Conservation (phyloP, 1,139 yeast species). For the Lodderomyces orthopsilosis region DNA sequence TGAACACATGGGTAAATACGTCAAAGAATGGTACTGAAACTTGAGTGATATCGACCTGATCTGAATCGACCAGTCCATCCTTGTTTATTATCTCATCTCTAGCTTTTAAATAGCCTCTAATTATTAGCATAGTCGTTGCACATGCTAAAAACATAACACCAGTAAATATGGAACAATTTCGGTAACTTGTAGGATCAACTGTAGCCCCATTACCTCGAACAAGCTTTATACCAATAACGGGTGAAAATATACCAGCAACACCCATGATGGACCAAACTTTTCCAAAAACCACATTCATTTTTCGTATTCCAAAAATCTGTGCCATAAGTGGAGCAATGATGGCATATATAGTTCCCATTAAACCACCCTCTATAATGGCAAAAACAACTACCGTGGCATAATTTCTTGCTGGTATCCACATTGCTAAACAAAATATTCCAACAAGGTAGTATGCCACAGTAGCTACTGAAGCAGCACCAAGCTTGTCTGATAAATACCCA, state of each 20-base stretch:
- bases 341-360: conserved; percentile 31
- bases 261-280: conserved; percentile 50
- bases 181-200: conserved; percentile 44
- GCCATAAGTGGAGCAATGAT: conserved; percentile 31
- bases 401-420: conserved; percentile 38
- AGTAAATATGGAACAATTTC: conserved; percentile 50
- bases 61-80: conserved; percentile 19
- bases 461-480: conserved; percentile 41
- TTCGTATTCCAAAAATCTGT: conserved; percentile 45
- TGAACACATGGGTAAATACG: conserved; percentile 17
- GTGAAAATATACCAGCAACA: conserved; percentile 46
- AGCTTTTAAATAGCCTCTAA: conserved; percentile 50
- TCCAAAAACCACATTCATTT: conserved; percentile 48
- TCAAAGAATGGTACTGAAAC: conserved; percentile 18
- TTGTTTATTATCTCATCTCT: conserved; percentile 33
- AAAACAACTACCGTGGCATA: conserved; percentile 28
- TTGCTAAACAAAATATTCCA: conserved; percentile 28
- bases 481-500: conserved; percentile 37
- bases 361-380: conserved; percentile 24
- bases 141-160: conserved; percentile 50
- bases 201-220: conserved; percentile 35
- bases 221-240: conserved; percentile 51
- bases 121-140: conserved; percentile 31
- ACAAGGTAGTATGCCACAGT: conserved; percentile 21
- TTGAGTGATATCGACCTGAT: conserved; percentile 18